phyloP scores from a whole-genome alignment of 768 basidiomycete genomes.

The Ramaria sp. region DNA sequence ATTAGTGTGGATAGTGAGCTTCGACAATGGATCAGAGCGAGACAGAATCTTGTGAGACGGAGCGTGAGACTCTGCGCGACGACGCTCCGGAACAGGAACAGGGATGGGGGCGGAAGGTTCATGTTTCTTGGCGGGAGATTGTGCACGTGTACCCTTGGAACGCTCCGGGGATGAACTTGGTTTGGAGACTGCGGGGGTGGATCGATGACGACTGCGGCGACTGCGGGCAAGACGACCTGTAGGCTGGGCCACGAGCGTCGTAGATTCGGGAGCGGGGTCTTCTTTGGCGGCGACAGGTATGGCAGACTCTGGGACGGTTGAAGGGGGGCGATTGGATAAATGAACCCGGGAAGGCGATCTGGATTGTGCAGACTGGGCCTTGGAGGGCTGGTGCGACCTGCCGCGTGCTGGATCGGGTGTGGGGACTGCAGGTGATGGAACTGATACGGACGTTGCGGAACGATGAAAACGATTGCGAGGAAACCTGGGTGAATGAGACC shows the following conservation, averaged over 20 bases:
- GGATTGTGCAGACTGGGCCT: neutral
- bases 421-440: neutral
- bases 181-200: neutral
- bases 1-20: conserved; percentile 7
- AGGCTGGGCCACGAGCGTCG: neutral
- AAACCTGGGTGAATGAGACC: conserved; percentile 4
- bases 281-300: neutral
- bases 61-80: neutral
- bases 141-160: neutral
- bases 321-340: neutral
- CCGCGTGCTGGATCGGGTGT: neutral
- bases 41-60: neutral
- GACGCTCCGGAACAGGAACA: conserved; percentile 5
- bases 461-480: conserved; percentile 4
- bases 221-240: neutral
- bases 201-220: conserved; percentile 8
- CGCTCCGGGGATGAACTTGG: neutral
- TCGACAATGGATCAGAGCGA: conserved; percentile 4
- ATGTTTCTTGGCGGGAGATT: neutral
- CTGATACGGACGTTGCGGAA: neutral
- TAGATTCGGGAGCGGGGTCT: neutral
- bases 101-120: conserved; percentile 1
- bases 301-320: neutral
- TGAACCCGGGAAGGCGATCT: neutral
- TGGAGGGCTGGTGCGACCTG: neutral